Evolutionary conservation across 768 basidiomycete species (phyloP).

Genomic region (Pulveroboletus sp.): DNA sequence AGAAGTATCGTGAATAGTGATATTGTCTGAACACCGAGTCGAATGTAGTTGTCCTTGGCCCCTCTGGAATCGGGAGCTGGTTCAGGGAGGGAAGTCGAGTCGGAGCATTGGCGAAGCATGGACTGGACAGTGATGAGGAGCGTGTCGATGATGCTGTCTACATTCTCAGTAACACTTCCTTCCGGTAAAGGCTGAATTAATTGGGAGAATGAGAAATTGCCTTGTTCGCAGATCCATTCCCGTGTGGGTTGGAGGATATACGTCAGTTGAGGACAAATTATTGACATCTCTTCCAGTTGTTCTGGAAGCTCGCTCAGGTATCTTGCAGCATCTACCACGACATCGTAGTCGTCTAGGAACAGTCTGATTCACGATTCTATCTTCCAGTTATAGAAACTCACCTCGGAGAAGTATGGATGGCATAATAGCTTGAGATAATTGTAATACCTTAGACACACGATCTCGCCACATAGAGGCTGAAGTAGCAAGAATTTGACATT

Average conservation of each 20-base stretch:
- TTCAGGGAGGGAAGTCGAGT: slow-evolving; percentile 3
- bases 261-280: slow-evolving; percentile 23
- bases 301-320: slow-evolving; percentile 21
- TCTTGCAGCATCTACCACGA: slow-evolving; percentile 27
- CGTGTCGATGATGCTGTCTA: slow-evolving; percentile 50
- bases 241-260: slow-evolving; percentile 26
- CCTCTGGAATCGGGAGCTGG: slow-evolving; percentile 24
- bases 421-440: slow-evolving; percentile 18
- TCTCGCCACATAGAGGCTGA: slow-evolving; percentile 28
- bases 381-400: slow-evolving; percentile 16
- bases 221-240: slow-evolving; percentile 31
- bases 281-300: slow-evolving; percentile 25
- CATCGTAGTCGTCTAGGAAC: slow-evolving; percentile 34
- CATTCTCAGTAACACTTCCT: slow-evolving; percentile 5
- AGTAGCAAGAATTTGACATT: slow-evolving; percentile 20
- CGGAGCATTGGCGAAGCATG: slow-evolving; percentile 41
- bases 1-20: slow-evolving; percentile 46
- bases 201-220: slow-evolving; percentile 16
- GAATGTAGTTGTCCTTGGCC: slow-evolving; percentile 46
- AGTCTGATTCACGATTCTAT: not conserved
- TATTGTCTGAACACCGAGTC: slow-evolving; percentile 41
- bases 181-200: not conserved
- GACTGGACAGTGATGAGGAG: slow-evolving; percentile 65
- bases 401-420: slow-evolving; percentile 36
- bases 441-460: slow-evolving; percentile 20